These are phyloP conservation scores for Phytophthora idaei DNA, from an alignment of 352 stramenopile genomes.

Conservation along the genomic window DNA sequence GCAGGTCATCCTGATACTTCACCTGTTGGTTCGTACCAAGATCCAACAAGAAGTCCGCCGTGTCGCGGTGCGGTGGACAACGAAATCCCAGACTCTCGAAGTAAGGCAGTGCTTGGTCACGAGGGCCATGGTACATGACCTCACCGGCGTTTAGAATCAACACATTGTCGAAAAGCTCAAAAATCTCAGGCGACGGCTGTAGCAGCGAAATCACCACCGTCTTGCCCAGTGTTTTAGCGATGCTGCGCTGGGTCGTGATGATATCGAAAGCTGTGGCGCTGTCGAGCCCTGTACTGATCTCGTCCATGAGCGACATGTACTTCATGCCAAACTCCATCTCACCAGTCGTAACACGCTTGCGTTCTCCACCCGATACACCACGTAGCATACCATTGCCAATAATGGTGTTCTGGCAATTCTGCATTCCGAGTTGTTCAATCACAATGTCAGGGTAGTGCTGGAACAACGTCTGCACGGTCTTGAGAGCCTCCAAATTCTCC, in stretches of 20 bases:
- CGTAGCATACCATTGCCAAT: neutral
- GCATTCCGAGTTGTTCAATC: neutral
- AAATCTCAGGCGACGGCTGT: neutral
- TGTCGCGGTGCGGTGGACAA: neutral
- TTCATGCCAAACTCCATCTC: neutral
- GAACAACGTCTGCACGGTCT: neutral
- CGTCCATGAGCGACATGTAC: neutral
- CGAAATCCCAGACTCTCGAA: neutral
- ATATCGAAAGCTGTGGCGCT: neutral
- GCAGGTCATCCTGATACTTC: constrained; percentile 29
- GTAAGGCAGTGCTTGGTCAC: neutral
- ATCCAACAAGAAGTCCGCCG: neutral
- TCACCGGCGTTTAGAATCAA: neutral
- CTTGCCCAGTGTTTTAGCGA: neutral
- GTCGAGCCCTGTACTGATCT: neutral
- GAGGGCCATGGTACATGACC: neutral
- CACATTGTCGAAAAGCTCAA: neutral
- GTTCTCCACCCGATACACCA: neutral
- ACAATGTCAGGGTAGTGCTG: neutral
- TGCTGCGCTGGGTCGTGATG: neutral
- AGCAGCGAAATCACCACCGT: neutral
- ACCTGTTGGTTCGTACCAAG: neutral
- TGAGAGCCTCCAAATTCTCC: neutral
- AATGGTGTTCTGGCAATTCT: neutral
- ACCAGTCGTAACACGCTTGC: neutral